A percentile compares a stretch with the other conserved stretches of the same genome.
Evolutionary conservation across 371 early-diverging fungal genomes (phyloP).

Genomic region (Rhizopus sp.): DNA sequence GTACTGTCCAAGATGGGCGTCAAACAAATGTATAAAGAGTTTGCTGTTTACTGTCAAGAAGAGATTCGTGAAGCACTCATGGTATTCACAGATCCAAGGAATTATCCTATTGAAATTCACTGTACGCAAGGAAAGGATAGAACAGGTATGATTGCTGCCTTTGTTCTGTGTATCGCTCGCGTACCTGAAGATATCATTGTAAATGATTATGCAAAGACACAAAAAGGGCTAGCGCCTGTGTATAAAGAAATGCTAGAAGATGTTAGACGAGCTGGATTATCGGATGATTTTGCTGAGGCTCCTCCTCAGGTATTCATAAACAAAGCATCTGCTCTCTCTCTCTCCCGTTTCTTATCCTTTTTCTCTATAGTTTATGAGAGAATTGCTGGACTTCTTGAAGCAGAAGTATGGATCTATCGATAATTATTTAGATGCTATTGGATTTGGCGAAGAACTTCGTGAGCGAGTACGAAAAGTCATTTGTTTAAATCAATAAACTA

Average conservation of each 20-base stretch:
- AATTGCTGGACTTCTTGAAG: constrained; percentile 29
- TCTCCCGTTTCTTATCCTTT: neutral
- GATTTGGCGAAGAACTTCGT: constrained; percentile 31
- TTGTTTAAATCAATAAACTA: constrained; percentile 6
- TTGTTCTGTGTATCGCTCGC: constrained; percentile 59
- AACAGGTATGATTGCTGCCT: constrained; percentile 68
- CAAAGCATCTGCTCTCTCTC: neutral
- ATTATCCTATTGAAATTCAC: constrained; percentile 75
- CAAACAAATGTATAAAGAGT: constrained; percentile 59
- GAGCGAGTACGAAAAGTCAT: constrained; percentile 41
- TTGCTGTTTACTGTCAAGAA: constrained; percentile 53
- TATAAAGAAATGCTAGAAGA: constrained; percentile 50
- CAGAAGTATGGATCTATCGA: constrained; percentile 37
- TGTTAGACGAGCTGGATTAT: constrained; percentile 53
- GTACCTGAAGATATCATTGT: constrained; percentile 64
- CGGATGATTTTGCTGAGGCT: constrained; percentile 58
- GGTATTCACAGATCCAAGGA: constrained; percentile 53
- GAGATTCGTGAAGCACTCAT: constrained; percentile 56
- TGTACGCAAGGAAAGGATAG: constrained; percentile 84
- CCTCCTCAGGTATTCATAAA: constrained; percentile 44
- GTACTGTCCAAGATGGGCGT: constrained; percentile 61
- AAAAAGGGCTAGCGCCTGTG: constrained; percentile 49
- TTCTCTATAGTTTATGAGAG: constrained; percentile 28
- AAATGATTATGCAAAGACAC: constrained; percentile 65
- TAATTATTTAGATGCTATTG: constrained; percentile 34